Percentiles rank a stretch among this genome's conserved stretches.
Evolutionary conservation across 106 monocot genomes (phyloP).

Genomic region (Dendrobium nobile): DNA sequence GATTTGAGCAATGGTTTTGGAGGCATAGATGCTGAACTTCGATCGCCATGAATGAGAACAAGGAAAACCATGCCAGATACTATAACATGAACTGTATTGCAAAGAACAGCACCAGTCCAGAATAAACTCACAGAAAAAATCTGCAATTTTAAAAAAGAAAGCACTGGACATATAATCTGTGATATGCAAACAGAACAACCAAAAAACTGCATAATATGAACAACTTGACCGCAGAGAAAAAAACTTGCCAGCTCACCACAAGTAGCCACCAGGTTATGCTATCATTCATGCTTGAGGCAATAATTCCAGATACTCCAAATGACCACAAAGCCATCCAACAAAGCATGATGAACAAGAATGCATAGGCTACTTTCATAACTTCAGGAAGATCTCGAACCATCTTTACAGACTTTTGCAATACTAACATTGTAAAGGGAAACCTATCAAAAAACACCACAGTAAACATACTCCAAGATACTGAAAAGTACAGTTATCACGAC

Average conservation of each 20-base stretch:
- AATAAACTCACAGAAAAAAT: slow-evolving; percentile 96
- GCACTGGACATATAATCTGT: slow-evolving; percentile 5
- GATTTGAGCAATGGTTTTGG: slow-evolving; percentile 60
- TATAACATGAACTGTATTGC: slow-evolving; percentile 92
- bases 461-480: not conserved
- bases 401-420: slow-evolving; percentile 82
- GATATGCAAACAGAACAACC: not conserved
- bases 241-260: slow-evolving; percentile 99
- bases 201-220: slow-evolving; percentile 1
- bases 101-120: slow-evolving; percentile 96
- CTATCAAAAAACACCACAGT: slow-evolving; percentile 22
- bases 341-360: slow-evolving; percentile 73
- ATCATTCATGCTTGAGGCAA: slow-evolving; percentile 56
- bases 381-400: slow-evolving; percentile 77
- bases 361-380: slow-evolving; percentile 63
- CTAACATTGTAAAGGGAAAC: slow-evolving; percentile 94
- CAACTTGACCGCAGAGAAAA: slow-evolving; percentile 25
- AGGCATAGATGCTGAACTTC: slow-evolving; percentile 59
- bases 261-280: slow-evolving; percentile 91
- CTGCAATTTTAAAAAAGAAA: slow-evolving; percentile 28
- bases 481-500: not conserved
- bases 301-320: slow-evolving; percentile 82
- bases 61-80: slow-evolving; percentile 96
- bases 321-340: slow-evolving; percentile 90
- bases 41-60: slow-evolving; percentile 82